These are phyloP conservation scores for Monilinia fructigena DNA, from an alignment of 2,329 filamentous ascomycete species.

Conservation along the genomic window DNA sequence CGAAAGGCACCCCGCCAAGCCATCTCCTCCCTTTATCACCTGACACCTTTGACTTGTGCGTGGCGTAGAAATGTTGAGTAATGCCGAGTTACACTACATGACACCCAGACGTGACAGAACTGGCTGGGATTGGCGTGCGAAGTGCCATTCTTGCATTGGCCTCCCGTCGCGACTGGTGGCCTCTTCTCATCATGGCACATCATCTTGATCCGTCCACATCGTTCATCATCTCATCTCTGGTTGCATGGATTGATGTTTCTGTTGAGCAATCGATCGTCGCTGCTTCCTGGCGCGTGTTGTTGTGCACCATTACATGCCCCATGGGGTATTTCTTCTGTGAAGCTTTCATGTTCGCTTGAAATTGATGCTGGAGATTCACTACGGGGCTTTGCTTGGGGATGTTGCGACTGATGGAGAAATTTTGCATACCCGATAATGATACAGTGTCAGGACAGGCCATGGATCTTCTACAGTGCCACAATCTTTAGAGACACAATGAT, in stretches of 20 bases:
- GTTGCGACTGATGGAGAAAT: no score
- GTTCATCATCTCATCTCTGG: not conserved
- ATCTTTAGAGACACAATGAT: no score
- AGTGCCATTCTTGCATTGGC: not conserved
- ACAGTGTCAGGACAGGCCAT: no score
- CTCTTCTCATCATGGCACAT: not conserved
- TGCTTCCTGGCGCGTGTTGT: no score
- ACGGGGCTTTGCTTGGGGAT: no score
- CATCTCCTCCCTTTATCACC: not conserved
- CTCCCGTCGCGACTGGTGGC: not conserved
- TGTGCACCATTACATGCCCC: not conserved
- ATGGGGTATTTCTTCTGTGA: no score
- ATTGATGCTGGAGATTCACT: no score
- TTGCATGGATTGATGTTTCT: not conserved
- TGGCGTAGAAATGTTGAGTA: not conserved
- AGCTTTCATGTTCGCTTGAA: no score
- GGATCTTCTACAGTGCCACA: no score
- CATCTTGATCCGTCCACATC: not conserved
- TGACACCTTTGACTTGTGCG: slow-evolving; percentile 8
- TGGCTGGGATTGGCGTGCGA: not conserved
- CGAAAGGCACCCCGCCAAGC: slow-evolving; percentile 1
- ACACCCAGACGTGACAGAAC: not conserved
- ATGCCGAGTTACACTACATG: not conserved
- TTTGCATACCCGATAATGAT: no score
- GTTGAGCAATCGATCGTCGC: not conserved